Percentiles rank a stretch among this genome's conserved stretches.
Evolutionary conservation across 352 stramenopile species (phyloP).

Genomic region (Phytophthora aleatoria): DNA sequence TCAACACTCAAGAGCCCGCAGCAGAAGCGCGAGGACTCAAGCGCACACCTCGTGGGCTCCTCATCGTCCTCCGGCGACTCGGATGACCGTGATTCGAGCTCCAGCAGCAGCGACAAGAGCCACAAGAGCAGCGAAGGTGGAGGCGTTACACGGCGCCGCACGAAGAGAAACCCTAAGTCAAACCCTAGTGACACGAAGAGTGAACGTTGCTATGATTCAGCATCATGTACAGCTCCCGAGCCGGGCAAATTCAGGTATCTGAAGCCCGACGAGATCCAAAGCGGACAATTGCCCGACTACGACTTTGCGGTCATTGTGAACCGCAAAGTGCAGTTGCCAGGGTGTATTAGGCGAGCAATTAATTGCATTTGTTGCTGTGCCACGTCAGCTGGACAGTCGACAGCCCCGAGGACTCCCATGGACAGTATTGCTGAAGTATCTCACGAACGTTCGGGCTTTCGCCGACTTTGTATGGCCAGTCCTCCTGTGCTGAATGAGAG

Average conservation of each 20-base stretch:
- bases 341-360: conserved; percentile 32
- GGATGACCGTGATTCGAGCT: conserved; percentile 28
- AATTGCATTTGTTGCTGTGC: conserved; percentile 48
- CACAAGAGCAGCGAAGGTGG: conserved; percentile 15
- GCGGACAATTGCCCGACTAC: conserved; percentile 58
- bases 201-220: conserved; percentile 30
- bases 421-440: conserved; percentile 37
- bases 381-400: background rate
- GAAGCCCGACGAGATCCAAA: conserved; percentile 82
- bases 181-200: conserved; percentile 10
- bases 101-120: conserved; percentile 22
- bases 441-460: conserved; percentile 63
- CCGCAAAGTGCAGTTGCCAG: conserved; percentile 58
- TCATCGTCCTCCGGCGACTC: conserved; percentile 28
- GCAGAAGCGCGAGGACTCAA: conserved; percentile 54
- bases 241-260: conserved; percentile 76
- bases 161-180: conserved; percentile 17
- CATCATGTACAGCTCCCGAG: conserved; percentile 30
- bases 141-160: conserved; percentile 12
- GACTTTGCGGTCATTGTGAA: conserved; percentile 86
- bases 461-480: conserved; percentile 62
- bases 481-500: conserved; percentile 59
- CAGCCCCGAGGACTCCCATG: conserved; percentile 21
- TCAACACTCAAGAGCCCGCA: conserved; percentile 13
- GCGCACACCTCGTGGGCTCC: conserved; percentile 58